Base-by-base conservation (phyloP, 768 basidiomycete species). In the Lepiota brunneoincarnata region DNA sequence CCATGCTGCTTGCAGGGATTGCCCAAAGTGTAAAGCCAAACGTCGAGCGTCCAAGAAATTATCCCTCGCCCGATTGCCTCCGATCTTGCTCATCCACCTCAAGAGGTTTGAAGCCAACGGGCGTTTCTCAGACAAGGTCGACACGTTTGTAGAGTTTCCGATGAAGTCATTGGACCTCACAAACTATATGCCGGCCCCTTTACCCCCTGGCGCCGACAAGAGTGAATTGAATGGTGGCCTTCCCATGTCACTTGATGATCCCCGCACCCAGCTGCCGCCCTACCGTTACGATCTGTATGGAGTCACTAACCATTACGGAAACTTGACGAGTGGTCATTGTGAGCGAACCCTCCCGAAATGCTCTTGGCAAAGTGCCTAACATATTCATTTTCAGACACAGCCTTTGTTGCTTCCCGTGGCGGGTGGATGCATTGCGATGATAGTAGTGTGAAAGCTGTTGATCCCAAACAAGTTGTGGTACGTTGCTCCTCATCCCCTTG, bases 391-490 rank as follows among this genome's bases (percentile, higher is more conserved):
- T 47, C 61, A 97, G 96, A 98, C 68, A 98, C 96, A 42, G 93
- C 97, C 17, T 94, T 85, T 63, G 84, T 99, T 48, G 82, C 91
- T 34, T 92, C 89, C 14, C 78, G 86, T 49, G 87, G 89, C 31
- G 86, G 89, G 35, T 99, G 97, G 97, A 72, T 87, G 66, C 91
- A 91, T 63, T 95, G 93, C 66, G 94, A 97, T 63, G 96, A 98
- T 67, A 94, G 93, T 63, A 89, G 89, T 61, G 79, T 98, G 56
- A 83, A 83, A 45, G 64, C 78, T 40, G 84, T 83, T 24, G 84
- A 91, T 49, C 74, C 85, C 44, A 88, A 82, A 63, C 87, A 94
- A 66, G 89, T 97, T 4, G 88, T 93, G 48, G 92, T 95, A 63
- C 60, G 89, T 66, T 24, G 23, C 55, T 40, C 48, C 15, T 56